Evolutionary conservation across 306 rosid species (phyloP).

Genomic region (Glycine soja): DNA sequence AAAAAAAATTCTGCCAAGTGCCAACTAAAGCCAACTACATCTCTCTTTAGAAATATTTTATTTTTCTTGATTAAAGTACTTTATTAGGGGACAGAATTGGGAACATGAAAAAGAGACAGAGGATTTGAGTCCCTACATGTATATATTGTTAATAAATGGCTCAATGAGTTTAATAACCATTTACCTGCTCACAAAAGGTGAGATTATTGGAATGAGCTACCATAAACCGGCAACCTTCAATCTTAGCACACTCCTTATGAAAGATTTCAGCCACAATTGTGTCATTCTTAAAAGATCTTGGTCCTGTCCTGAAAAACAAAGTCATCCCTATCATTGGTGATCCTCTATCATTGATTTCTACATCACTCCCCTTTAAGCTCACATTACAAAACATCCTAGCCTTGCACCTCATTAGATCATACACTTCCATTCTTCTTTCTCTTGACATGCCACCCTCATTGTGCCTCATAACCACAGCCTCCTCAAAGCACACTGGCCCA

Average conservation of each 20-base stretch:
- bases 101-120: slow-evolving; percentile 1
- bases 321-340: slow-evolving; percentile 57
- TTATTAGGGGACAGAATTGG: neutral
- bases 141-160: neutral
- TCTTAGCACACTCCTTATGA: slow-evolving; percentile 56
- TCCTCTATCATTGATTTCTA: slow-evolving; percentile 1
- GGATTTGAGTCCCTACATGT: slow-evolving; percentile 7
- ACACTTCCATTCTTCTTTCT: slow-evolving; percentile 54
- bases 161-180: neutral
- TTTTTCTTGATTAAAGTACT: neutral
- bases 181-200: slow-evolving; percentile 70
- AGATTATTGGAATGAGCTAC: slow-evolving; percentile 67
- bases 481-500: neutral
- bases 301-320: slow-evolving; percentile 61
- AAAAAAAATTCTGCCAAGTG: neutral
- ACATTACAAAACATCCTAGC: slow-evolving; percentile 67
- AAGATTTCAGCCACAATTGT: slow-evolving; percentile 55
- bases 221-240: slow-evolving; percentile 59
- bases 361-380: slow-evolving; percentile 10
- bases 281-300: slow-evolving; percentile 67
- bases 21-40: neutral
- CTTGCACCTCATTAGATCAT: slow-evolving; percentile 53
- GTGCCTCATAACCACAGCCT: slow-evolving; percentile 77
- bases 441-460: slow-evolving; percentile 80
- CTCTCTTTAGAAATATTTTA: neutral